Base-by-base conservation (phyloP, 371 early-diverging fungal species). In the Ecytonucleospora hepatopenaei region DNA sequence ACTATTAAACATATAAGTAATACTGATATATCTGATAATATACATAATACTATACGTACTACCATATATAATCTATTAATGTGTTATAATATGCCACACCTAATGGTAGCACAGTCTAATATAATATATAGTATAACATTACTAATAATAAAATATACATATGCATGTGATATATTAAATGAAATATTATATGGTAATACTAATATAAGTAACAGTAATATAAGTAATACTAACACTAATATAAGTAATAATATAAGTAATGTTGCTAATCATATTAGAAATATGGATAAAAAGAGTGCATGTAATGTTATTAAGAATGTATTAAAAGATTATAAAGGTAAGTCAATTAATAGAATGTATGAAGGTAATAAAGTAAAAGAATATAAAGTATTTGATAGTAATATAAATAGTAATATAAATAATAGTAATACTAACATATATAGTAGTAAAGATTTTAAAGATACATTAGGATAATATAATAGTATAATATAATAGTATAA, bases 321-420 rank as follows among this genome's bases (percentile, higher is more conserved):
- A 34, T 31, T 74, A 28, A 55, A 63, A 34, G 24, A 32, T 34
- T 70, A 60, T 40, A 69, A 68, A 33, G 74, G 67, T 16, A 74
- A 67, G 48, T 59, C 69, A 1, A 53, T 74, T 17, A 62, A 54
- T 48, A 63, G 57, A 24, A 27, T 70, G 27, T 74, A 63, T 57
- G 62, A 59, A 28, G 57, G 61, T 55, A 48, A 62, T 30, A 74
- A 74, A 34, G 65, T 74, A 15, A 59, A 31, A 46, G 60, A 66
- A 35, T 69, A 74, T 19, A 56, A 70, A 35, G 59, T 74, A 54
- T 21, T 56, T 21, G 2, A 1, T 34, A 24, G 12, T 40, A 31
- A 54, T 16, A 33, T 26, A 19, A 62, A 12, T 59, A 17, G 23
- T 34, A 16, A 23, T 4, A n/a, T n/a, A n/a, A n/a, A n/a, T n/a